Evolutionary conservation across 2,329 filamentous ascomycete species (phyloP), one percentile per base, ranked within the genome.

Genomic region (Pseudocercospora fuligena): DNA sequence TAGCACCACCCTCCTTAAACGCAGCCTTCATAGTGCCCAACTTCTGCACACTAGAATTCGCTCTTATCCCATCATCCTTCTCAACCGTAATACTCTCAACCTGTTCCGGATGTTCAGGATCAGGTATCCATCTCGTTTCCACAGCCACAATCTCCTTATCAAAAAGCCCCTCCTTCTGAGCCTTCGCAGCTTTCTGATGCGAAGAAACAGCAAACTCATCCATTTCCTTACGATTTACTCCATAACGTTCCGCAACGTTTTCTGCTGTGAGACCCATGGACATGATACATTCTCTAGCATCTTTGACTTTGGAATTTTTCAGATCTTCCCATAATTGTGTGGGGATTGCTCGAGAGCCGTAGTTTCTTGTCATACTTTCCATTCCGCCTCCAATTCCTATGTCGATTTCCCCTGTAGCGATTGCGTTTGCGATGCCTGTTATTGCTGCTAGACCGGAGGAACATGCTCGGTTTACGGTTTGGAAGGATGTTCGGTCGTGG

Each of bases 301-400:
- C 89, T 74, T 90, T 85, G 9, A 86, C 85, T 1, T 81, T 80
- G 3, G 86, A 89, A 1, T 90, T 86, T 73, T 83, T 87, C 67
- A 97, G 81, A 60, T 86, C 89, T 0, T 90, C 89, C 92, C 93
- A 97, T 11, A 93, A 80, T 69, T 93, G 87, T 0, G 89, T 89
- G 0, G 94, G 94, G 51, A 97, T 95, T n/a, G 94, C 94, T 65
- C 89, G 84, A 27, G 84, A 88, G 60, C 90, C 93, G 80, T 97
- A 97, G 81, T 97, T 97, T 71, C 90, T 83, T 70, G 92, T 97
- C 94, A 97, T 97, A 81, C 91, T 94, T 86, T 97, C 94, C 92
- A 96, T 97, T 31, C 94, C 94, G 1, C 92, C 94, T 9, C 89
- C 94, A 68, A 97, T 88, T 66, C 92, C 94, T 0, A 85, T 84